Evolutionary conservation across 169 alveolate species (phyloP).

Genomic region (Plasmodium reichenowi): DNA sequence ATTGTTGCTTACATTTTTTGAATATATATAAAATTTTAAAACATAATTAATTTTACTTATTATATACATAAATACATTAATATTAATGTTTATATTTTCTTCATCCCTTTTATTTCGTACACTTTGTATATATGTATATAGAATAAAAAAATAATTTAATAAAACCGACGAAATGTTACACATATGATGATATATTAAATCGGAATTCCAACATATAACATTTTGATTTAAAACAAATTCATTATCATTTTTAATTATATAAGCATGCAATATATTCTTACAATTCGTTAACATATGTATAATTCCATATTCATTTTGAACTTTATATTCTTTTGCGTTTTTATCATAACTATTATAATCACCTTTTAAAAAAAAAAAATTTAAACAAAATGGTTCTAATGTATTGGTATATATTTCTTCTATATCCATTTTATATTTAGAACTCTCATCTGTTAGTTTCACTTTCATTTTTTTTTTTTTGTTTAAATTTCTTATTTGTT

Average conservation of each 20-base stretch:
- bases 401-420: background rate
- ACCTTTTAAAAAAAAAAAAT: background rate
- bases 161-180: constrained; percentile 17
- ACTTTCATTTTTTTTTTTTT: constrained; percentile 10
- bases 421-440: constrained; percentile 1
- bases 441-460: background rate
- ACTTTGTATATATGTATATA: constrained; percentile 20
- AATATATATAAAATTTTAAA: constrained; percentile 19
- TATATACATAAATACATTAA: constrained; percentile 2
- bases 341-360: background rate
- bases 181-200: constrained; percentile 23
- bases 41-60: constrained; percentile 17
- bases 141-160: constrained; percentile 32
- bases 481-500: constrained; percentile 22
- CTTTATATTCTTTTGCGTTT: background rate
- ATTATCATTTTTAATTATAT: background rate
- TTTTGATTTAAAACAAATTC: background rate
- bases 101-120: too few relatives aligned
- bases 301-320: background rate
- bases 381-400: background rate
- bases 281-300: background rate
- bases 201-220: background rate
- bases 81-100: background rate
- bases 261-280: constrained; percentile 16
- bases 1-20: constrained; percentile 15